Conservation (phyloP, 2,329 filamentous ascomycete genomes). For the Aureobasidium sp. region DNA sequence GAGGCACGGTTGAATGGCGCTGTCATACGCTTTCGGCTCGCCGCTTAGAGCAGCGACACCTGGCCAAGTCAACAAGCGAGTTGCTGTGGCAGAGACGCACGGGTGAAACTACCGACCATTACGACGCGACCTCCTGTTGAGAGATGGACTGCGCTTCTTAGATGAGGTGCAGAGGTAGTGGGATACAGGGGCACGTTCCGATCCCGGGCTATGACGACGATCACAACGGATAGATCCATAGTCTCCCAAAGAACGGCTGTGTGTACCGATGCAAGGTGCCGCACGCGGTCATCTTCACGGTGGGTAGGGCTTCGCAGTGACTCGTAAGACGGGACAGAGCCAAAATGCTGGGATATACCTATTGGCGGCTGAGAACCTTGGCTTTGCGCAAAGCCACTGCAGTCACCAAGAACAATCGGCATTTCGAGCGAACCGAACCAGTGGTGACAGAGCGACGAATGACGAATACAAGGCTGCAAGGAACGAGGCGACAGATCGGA, state of each 20-base stretch:
- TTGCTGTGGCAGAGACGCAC: background rate
- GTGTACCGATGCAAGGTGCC: constrained; percentile 13
- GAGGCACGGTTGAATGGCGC: background rate
- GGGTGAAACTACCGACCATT: constrained; percentile 4
- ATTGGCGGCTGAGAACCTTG: background rate
- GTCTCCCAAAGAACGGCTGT: constrained; percentile 10
- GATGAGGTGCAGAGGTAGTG: constrained; percentile 10
- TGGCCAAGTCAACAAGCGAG: constrained; percentile 3
- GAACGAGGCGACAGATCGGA: background rate
- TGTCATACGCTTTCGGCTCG: background rate
- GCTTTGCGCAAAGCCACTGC: constrained; percentile 10
- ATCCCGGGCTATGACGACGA: constrained; percentile 9
- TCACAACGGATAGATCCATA: constrained; percentile 16
- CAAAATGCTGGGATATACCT: background rate
- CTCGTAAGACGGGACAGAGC: constrained; percentile 11
- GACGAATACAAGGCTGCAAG: constrained; percentile 5
- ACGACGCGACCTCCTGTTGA: background rate
- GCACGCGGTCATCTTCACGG: constrained; percentile 15
- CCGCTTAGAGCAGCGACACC: background rate
- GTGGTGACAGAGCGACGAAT: background rate
- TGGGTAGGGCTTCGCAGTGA: constrained; percentile 2
- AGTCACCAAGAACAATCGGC: background rate
- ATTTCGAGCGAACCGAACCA: background rate
- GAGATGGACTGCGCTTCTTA: constrained; percentile 10
- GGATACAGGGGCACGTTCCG: constrained; percentile 1